Base-by-base conservation (phyloP, 1,284 basidiomycete genomes). In the Austropuccinia psidii region DNA sequence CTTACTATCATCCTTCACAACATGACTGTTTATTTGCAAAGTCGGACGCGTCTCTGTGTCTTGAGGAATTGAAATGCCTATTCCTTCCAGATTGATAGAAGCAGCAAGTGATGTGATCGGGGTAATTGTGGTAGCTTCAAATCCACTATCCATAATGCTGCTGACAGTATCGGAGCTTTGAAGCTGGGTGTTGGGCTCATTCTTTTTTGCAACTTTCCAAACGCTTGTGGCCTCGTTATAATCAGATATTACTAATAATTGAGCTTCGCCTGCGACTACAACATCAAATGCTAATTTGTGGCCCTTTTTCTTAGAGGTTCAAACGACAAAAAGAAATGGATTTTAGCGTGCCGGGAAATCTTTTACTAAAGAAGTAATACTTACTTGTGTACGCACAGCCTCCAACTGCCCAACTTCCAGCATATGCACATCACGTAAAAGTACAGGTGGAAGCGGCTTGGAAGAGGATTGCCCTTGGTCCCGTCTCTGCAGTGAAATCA, bases 381-480 rank as follows among this genome's bases (percentile, higher is more conserved):
- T 67, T n/a, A 78, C 77, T 0, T 78, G 76, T 80, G 98, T 90
- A 80, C 87, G 91, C 84, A 96, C 93, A 0, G 96, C 96, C 15
- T 93, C 82, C 45, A 97, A 85, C 75, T 91, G 87, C 58, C 96
- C 96, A 54, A 99, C 98, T 81, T 98, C 96, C 87, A 97, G 89
- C 75, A 97, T 89, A 79, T 98, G 96, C 68, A 98, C 84, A 29
- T 86, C 83, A 47, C 91, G 86, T 24, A 73, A 39, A 64, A 73
- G 31, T 24, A 64, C 37, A 7, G 60, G 60, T 31, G 37, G 49
- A 5, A 29, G 24, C 19, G 57, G 70, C 35, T 47, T 45, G 8
- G 65, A 76, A 75, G 77, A 75, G 66, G 47, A 33, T 37, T n/a
- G 27, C 49, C 39, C 4, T 94, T 95, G 50, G 24, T 43, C 55